phyloP scores from a whole-genome alignment of 2,329 filamentous ascomycete genomes.

The Monosporascus ibericus region DNA sequence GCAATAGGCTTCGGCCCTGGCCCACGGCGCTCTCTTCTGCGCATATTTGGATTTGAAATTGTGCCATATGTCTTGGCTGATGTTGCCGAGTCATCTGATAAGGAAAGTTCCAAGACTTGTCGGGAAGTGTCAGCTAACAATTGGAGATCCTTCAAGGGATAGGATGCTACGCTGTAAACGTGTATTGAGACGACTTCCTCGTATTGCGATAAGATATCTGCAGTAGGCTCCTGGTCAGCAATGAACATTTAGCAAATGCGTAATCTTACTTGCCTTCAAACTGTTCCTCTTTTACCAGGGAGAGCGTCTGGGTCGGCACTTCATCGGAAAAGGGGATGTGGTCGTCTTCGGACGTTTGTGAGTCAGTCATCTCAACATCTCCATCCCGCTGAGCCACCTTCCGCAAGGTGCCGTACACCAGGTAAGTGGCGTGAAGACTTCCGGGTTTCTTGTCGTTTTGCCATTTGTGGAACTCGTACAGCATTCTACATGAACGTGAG shows the following conservation, averaged over 20 bases:
- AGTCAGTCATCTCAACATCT: conserved; percentile 67
- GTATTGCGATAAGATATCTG: conserved; percentile 63
- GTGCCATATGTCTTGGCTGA: conserved; percentile 61
- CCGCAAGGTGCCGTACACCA: conserved; percentile 66
- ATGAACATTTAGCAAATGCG: not conserved
- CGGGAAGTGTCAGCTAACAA: conserved; percentile 64
- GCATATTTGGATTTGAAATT: conserved; percentile 67
- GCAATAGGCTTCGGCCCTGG: conserved; percentile 19
- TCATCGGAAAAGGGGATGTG: conserved; percentile 37
- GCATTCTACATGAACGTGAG: conserved; percentile 54
- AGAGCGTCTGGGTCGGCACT: conserved; percentile 51
- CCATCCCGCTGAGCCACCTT: conserved; percentile 40
- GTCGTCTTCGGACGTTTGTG: conserved; percentile 44
- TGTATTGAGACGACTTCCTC: conserved; percentile 73
- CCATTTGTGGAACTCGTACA: conserved; percentile 75
- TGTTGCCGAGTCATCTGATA: conserved; percentile 53
- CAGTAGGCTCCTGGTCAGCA: conserved; percentile 4
- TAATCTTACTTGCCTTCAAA: conserved; percentile 50
- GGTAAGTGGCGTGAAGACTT: conserved; percentile 86
- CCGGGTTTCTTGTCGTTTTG: conserved; percentile 71
- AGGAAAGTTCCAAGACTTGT: conserved; percentile 51
- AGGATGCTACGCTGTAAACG: conserved; percentile 76
- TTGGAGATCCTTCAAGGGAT: conserved; percentile 64
- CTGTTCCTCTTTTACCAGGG: conserved; percentile 66
- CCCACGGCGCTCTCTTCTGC: conserved; percentile 39